Evolutionary conservation across 73 alveolate species (phyloP).

Genomic region (Breviolum minutum): DNA sequence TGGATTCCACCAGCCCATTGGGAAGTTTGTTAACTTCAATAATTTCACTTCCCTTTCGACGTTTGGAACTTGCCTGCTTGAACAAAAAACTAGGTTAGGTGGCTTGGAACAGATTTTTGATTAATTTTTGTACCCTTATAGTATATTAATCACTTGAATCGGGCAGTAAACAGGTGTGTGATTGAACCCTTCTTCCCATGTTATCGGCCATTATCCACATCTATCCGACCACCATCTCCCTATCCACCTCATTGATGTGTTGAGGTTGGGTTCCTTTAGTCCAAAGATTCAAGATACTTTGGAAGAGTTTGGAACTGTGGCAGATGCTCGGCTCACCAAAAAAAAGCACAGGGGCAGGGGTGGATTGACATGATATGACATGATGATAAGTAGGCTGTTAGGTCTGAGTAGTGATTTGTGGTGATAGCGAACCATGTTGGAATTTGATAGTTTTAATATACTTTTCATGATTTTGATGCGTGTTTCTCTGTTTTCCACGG

Average conservation of each 20-base stretch:
- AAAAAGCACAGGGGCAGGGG: not conserved
- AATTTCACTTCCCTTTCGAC: too few relatives aligned
- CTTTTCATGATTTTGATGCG: too few relatives aligned
- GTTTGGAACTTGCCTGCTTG: too few relatives aligned
- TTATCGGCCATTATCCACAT: not conserved
- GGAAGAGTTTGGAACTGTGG: constrained; percentile 85
- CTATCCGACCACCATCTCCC: not conserved
- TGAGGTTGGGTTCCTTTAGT: constrained; percentile 76
- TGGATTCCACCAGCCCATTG: too few relatives aligned
- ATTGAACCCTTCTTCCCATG: not conserved
- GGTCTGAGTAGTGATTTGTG: not conserved
- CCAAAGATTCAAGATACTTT: constrained; percentile 79
- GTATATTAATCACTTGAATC: too few relatives aligned
- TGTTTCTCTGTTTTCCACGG: too few relatives aligned
- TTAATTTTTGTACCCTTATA: too few relatives aligned
- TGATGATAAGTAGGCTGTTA: not conserved
- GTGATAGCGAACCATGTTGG: not conserved
- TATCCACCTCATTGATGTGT: not conserved
- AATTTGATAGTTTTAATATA: too few relatives aligned
- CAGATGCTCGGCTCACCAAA: not conserved
- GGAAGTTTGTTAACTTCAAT: too few relatives aligned
- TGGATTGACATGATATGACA: not conserved
- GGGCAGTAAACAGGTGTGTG: too few relatives aligned
- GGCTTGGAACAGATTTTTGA: too few relatives aligned
- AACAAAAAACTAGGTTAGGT: too few relatives aligned